A percentile compares a stretch with the other conserved stretches of the same genome.
Conservation (phyloP, 257 asterid species). For the Penstemon eatonii region DNA sequence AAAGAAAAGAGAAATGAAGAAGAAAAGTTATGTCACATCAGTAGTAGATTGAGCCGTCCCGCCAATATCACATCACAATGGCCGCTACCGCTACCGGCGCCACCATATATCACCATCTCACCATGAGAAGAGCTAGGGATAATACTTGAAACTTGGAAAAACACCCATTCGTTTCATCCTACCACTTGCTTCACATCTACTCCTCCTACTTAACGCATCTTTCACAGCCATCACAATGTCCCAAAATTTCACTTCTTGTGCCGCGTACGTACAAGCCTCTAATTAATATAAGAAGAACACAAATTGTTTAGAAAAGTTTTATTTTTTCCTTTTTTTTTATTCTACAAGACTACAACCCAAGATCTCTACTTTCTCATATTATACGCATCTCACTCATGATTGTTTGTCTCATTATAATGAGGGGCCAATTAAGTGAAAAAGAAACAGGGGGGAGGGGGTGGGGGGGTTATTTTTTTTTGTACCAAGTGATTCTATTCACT, state of each 20-base stretch:
- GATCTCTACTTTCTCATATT: no score
- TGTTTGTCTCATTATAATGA: constrained; percentile 32
- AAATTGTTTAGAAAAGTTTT: not conserved
- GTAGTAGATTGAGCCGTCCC: constrained; percentile 85
- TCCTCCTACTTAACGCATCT: not conserved
- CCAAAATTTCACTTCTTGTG: not conserved
- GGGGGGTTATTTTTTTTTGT: no score
- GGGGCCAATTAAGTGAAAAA: constrained; percentile 30
- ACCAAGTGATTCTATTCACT: not conserved
- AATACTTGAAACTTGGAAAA: constrained; percentile 26
- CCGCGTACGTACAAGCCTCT: constrained; percentile 20
- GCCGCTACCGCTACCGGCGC: constrained; percentile 31
- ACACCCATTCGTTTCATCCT: no score
- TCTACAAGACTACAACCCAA: constrained; percentile 2
- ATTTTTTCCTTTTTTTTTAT: not conserved
- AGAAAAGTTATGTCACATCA: constrained; percentile 21
- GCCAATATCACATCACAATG: constrained; percentile 51
- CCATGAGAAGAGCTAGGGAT: constrained; percentile 31
- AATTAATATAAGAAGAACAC: not conserved
- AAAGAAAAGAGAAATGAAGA: constrained; percentile 23
- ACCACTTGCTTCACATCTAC: not conserved
- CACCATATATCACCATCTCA: constrained; percentile 28
- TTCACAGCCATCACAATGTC: not conserved
- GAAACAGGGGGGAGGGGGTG: no score
- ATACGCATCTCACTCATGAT: constrained; percentile 9